Conservation (phyloP, 768 basidiomycete species). For the Suillus alpinus region DNA sequence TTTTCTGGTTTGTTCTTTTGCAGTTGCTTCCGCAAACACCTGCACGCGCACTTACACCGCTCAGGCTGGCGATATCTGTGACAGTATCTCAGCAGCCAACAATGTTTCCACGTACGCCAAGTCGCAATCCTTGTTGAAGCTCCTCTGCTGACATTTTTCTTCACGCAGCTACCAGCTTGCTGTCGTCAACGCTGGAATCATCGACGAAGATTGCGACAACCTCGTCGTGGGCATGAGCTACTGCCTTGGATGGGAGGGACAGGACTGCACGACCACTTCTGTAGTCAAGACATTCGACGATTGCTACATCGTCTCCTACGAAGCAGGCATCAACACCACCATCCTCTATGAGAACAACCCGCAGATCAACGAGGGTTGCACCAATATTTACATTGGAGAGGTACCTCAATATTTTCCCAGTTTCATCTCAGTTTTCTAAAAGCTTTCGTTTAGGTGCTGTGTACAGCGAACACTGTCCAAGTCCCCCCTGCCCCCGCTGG, state of each 20-base stretch:
- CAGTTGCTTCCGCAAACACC: conserved; percentile 25
- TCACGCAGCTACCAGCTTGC: conserved; percentile 69
- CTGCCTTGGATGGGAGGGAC: conserved; percentile 58
- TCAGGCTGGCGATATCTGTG: conserved; percentile 61
- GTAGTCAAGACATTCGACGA: conserved; percentile 53
- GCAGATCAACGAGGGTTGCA: conserved; percentile 53
- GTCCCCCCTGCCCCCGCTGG: conserved; percentile 44
- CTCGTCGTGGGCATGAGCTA: conserved; percentile 46
- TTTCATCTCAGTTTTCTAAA: neutral
- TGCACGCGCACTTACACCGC: conserved; percentile 67
- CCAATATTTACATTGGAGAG: conserved; percentile 76
- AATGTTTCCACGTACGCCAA: conserved; percentile 55
- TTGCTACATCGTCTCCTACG: conserved; percentile 49
- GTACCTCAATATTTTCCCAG: conserved; percentile 36
- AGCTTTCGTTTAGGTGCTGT: conserved; percentile 46
- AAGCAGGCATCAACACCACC: conserved; percentile 45
- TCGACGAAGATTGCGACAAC: conserved; percentile 58
- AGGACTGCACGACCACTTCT: conserved; percentile 65
- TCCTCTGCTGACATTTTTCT: neutral
- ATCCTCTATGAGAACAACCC: conserved; percentile 72
- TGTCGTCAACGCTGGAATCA: conserved; percentile 48
- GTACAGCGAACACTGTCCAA: conserved; percentile 38
- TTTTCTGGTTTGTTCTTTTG: conserved; percentile 4
- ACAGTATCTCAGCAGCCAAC: conserved; percentile 63
- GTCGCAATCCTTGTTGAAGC: conserved; percentile 18